Evolutionary conservation across 1,284 basidiomycete genomes (phyloP), one percentile per base, ranked within the genome.

Genomic region (Microstroma glucosiphilum): DNA sequence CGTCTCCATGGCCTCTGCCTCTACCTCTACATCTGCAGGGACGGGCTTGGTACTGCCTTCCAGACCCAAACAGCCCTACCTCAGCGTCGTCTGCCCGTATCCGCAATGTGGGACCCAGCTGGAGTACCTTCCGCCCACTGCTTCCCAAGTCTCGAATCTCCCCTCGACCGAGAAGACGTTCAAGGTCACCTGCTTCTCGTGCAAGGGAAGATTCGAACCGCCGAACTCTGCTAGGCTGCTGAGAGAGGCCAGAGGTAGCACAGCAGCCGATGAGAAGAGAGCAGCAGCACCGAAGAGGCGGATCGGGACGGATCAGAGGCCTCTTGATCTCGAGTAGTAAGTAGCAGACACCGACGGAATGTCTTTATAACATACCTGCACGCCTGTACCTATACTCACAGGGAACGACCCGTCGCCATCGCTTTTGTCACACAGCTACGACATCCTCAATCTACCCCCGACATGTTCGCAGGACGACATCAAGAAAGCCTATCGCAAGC

Each of bases 401-500:
- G 6, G 17, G 13, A 17, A 4, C 13, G 6, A 3, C 12, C 13
- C 15, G 17, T 37, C 17, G 46, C 61, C n/a, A 12, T 61, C 49
- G 6, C 25, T 37, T 57, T 40, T 40, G 37, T 8, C 48, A 6
- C 17, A 17, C 41, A 70, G 69, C 67, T 79, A 80, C 64, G 79
- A 92, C 75, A 83, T 89, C 37, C 83, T 94, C 2, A 89, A 89
- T 6, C 84, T 94, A 0, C 80, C 87, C 0, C 83, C 89, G 13
- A 84, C 85, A 61, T 90, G 90, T 4, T 88, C 88, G 15, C 84
- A 85, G 1, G 90, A 91, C 13, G 90, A 94, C 63, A 86, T 98
- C 79, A 97, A 97, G 83, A 96, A 92, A 80, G 90, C 94, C 1
- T 98, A 98, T 82, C 86, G 92, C 57, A 87, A 93, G 19, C 83